A percentile compares a stretch with the other conserved stretches of the same genome.
These are phyloP conservation scores for Amphibolis antarctica DNA, from an alignment of 106 monocot genomes.

Conservation along the genomic window DNA sequence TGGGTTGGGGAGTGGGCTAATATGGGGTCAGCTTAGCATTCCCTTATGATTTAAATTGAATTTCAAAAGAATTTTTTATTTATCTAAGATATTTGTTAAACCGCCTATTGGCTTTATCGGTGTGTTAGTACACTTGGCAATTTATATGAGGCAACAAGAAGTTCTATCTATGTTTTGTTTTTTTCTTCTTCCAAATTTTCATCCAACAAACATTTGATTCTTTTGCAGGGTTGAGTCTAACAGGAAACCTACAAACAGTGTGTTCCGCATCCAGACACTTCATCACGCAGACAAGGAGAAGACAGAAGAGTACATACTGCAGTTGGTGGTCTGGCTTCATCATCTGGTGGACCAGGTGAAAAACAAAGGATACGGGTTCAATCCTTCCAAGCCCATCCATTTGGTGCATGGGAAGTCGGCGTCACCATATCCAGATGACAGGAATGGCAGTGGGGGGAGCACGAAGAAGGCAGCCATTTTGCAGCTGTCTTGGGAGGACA, in stretches of 20 bases:
- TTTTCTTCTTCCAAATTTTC: background rate
- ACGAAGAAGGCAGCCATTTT: background rate
- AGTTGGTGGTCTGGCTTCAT: slow-evolving; percentile 74
- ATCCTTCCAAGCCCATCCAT: slow-evolving; percentile 12
- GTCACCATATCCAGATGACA: background rate
- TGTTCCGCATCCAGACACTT: slow-evolving; percentile 66
- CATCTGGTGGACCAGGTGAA: slow-evolving; percentile 52
- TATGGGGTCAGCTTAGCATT: slow-evolving; percentile 33
- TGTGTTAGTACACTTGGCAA: too few species aligned
- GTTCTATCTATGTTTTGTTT: background rate
- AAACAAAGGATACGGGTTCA: slow-evolving; percentile 34
- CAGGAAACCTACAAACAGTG: slow-evolving; percentile 18
- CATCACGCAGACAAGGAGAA: slow-evolving; percentile 71
- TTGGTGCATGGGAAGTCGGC: slow-evolving; percentile 1
- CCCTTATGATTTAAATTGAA: background rate
- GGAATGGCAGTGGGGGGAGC: background rate
- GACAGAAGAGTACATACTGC: slow-evolving; percentile 65
- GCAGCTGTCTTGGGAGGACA: slow-evolving; percentile 47
- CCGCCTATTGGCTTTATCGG: too few species aligned
- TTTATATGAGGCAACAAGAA: too few species aligned
- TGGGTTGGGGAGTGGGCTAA: slow-evolving; percentile 96
- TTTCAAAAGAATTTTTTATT: too few species aligned
- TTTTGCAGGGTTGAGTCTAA: slow-evolving; percentile 49
- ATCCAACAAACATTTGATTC: background rate
- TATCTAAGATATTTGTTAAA: too few species aligned